Conservation (phyloP, 257 asterid genomes). For the Solanum boliviense region DNA sequence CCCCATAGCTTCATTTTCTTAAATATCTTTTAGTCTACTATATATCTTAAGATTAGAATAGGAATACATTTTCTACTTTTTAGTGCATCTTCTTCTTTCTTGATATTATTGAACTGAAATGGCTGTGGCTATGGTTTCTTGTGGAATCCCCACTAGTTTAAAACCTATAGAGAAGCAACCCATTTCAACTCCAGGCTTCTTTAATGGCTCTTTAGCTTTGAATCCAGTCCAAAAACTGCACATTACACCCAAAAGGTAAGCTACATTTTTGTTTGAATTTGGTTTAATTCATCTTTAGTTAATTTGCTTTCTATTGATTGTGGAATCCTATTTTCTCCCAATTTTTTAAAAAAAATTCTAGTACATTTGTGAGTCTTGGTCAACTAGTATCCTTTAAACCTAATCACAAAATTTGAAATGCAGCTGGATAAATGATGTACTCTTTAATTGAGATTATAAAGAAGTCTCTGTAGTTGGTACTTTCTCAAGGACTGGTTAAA, state of each 20-base stretch:
- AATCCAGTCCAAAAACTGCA: slow-evolving; percentile 44
- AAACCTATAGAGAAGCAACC: slow-evolving; percentile 47
- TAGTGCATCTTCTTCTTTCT: not conserved
- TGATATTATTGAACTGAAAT: slow-evolving; percentile 17
- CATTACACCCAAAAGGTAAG: slow-evolving; percentile 36
- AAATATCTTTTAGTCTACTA: not conserved
- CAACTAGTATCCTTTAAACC: not conserved
- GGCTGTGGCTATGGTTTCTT: slow-evolving; percentile 83
- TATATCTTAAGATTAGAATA: not conserved
- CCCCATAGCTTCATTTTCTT: slow-evolving; percentile 11
- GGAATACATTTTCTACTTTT: not conserved
- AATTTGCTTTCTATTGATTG: not conserved
- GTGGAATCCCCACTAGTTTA: slow-evolving; percentile 31
- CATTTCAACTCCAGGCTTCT: slow-evolving; percentile 26
- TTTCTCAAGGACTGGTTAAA: not conserved
- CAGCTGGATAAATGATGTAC: not conserved
- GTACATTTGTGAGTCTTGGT: not conserved
- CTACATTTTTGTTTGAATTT: not conserved
- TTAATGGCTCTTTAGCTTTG: slow-evolving; percentile 26
- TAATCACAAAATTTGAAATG: not conserved
- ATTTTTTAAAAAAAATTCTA: not conserved
- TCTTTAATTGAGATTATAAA: not conserved
- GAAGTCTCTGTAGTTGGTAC: not conserved
- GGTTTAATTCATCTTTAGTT: not conserved
- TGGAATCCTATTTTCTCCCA: not conserved